Evolutionary conservation across 2,329 filamentous ascomycete genomes (phyloP).

Genomic region (Aspergillus aculeatus): DNA sequence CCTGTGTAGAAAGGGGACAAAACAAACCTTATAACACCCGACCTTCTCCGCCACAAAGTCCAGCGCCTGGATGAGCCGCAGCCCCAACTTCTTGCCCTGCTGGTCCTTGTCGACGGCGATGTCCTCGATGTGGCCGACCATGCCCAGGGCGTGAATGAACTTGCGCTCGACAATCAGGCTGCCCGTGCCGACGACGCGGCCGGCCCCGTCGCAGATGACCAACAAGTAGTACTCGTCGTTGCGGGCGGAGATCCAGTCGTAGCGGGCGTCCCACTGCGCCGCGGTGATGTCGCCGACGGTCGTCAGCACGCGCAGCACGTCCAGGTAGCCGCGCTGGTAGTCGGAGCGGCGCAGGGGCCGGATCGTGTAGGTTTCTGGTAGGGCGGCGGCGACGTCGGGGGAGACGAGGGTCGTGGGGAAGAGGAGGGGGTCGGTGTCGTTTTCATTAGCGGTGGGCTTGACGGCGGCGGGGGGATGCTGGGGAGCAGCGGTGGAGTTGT

Average conservation of each 20-base stretch:
- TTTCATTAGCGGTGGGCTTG: constrained; percentile 15
- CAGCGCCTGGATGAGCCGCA: constrained; percentile 89
- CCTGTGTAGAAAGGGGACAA: too few relatives aligned
- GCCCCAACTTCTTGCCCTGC: constrained; percentile 93
- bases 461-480: constrained; percentile 17
- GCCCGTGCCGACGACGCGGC: constrained; percentile 81
- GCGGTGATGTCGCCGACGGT: constrained; percentile 84
- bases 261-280: constrained; percentile 73
- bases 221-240: constrained; percentile 82
- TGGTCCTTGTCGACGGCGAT: constrained; percentile 93
- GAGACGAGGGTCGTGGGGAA: constrained; percentile 78
- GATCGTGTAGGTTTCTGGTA: constrained; percentile 79
- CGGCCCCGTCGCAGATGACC: constrained; percentile 72
- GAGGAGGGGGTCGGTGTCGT: constrained; percentile 56
- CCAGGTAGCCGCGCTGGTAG: constrained; percentile 79
- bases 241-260: constrained; percentile 73
- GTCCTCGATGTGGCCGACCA: constrained; percentile 94
- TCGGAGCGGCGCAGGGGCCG: constrained; percentile 77
- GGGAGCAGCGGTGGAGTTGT: neutral
- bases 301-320: constrained; percentile 86
- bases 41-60: constrained; percentile 83
- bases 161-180: constrained; percentile 90
- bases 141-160: constrained; percentile 49
- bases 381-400: constrained; percentile 65
- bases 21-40: constrained; percentile 80